phyloP scores from a whole-genome alignment of 768 basidiomycete genomes.

The Coprinellus micaceus region DNA sequence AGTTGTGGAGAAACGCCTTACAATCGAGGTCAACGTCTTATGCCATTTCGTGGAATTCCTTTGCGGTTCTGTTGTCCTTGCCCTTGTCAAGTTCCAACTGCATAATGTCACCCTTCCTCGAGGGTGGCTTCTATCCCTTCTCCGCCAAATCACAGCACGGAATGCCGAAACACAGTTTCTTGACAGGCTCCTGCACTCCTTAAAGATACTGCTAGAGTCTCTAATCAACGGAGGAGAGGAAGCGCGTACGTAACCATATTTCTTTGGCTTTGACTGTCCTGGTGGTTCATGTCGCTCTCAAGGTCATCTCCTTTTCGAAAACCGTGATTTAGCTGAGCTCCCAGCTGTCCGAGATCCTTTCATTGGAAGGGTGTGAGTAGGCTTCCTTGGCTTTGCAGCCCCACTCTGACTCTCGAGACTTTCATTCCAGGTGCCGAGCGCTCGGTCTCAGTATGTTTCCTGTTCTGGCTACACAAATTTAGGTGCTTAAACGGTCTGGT shows the following conservation, averaged over 20 bases:
- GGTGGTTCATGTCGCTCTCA: not conserved
- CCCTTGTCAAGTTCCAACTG: conserved; percentile 20
- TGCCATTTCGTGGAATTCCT: conserved; percentile 52
- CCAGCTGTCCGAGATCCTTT: conserved; percentile 32
- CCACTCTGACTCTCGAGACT: not conserved
- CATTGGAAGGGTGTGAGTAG: conserved; percentile 45
- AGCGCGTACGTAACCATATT: not conserved
- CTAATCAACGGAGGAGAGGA: not conserved
- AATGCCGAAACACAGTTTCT: not conserved
- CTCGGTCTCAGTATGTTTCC: conserved; percentile 43
- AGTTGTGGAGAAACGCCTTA: conserved; percentile 33
- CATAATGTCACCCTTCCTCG: conserved; percentile 52
- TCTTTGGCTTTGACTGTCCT: not conserved
- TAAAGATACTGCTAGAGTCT: not conserved
- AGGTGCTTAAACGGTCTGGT: no score
- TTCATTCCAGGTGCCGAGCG: conserved; percentile 38
- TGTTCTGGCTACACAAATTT: conserved; percentile 12
- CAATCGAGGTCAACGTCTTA: conserved; percentile 43
- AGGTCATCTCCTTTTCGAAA: conserved; percentile 26
- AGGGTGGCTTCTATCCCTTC: conserved; percentile 41
- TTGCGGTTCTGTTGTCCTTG: conserved; percentile 37
- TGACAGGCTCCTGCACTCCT: not conserved
- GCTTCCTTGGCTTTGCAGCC: not conserved
- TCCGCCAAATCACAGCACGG: conserved; percentile 6
- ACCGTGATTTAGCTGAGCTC: conserved; percentile 14